Conservation (phyloP, 2,329 filamentous ascomycete species). For the Coniella vitis region DNA sequence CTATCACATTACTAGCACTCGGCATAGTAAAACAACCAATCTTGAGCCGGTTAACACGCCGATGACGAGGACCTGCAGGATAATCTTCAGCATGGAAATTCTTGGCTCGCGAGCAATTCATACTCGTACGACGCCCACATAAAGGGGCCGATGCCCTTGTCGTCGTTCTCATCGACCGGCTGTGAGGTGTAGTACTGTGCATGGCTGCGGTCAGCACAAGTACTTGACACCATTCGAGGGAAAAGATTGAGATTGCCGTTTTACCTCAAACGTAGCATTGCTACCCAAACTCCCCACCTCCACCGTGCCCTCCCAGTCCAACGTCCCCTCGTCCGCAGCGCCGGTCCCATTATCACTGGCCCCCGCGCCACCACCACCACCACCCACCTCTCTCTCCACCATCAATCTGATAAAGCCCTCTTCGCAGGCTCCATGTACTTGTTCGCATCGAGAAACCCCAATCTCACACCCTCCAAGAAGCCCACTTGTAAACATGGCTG, state of each 20-base stretch:
- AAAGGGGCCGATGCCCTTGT: conserved; percentile 27
- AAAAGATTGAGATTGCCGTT: conserved; percentile 3
- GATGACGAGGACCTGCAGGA: no score
- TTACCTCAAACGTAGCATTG: conserved; percentile 37
- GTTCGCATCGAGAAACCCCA: conserved; percentile 24
- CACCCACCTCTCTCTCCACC: conserved; percentile 30
- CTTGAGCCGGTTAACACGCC: not conserved
- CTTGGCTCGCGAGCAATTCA: conserved; percentile 1
- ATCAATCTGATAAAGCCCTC: conserved; percentile 33
- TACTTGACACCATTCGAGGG: no score
- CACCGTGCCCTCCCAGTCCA: conserved; percentile 41
- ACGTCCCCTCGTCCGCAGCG: conserved; percentile 36
- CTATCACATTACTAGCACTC: no score
- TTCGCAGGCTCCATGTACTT: conserved; percentile 26
- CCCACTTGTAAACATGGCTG: conserved; percentile 38
- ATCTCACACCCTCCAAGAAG: conserved; percentile 31
- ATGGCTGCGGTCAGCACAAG: no score
- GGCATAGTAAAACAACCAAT: not conserved
- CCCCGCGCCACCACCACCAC: conserved; percentile 31
- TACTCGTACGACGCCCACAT: conserved; percentile 26
- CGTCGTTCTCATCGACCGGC: conserved; percentile 25
- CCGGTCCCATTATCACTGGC: no score
- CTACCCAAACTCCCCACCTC: conserved; percentile 38
- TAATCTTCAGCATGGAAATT: no score
- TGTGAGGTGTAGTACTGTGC: conserved; percentile 30